Evolutionary conservation across 1,284 basidiomycete species (phyloP).

Genomic region (Ustilago trichophora): DNA sequence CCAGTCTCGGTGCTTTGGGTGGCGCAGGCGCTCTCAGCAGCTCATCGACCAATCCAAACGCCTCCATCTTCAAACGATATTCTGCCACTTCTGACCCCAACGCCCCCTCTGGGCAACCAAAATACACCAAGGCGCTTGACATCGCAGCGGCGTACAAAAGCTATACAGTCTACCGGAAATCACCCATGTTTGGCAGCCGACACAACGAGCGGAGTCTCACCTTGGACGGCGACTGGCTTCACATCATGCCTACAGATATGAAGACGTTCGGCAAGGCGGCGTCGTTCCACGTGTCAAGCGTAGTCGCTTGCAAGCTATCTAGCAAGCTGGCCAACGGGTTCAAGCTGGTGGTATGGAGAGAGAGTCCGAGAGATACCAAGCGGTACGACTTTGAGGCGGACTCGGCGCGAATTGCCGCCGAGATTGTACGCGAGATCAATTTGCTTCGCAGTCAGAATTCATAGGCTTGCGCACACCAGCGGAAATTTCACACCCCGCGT

Average conservation of each 20-base stretch:
- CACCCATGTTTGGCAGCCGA: constrained; percentile 76
- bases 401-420: constrained; percentile 79
- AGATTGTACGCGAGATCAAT: constrained; percentile 66
- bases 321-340: constrained; percentile 82
- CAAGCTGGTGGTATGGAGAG: constrained; percentile 80
- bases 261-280: constrained; percentile 71
- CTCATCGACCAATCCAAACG: constrained; percentile 85
- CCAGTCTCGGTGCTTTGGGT: constrained; percentile 42
- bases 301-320: constrained; percentile 83
- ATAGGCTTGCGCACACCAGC: neutral
- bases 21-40: constrained; percentile 67
- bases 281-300: constrained; percentile 89
- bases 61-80: constrained; percentile 67
- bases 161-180: constrained; percentile 93
- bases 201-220: constrained; percentile 89
- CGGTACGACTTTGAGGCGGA: constrained; percentile 98
- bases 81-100: constrained; percentile 75
- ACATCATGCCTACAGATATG: constrained; percentile 70
- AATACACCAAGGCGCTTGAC: constrained; percentile 66
- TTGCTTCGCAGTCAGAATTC: constrained; percentile 34
- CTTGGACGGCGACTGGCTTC: constrained; percentile 93
- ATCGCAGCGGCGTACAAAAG: constrained; percentile 77
- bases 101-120: constrained; percentile 69
- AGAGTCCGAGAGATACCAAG: constrained; percentile 75
- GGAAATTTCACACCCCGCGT: neutral